A percentile compares a stretch with the other conserved stretches of the same genome.
Evolutionary conservation across 2,329 filamentous ascomycete genomes (phyloP).

Genomic region (Immersiporthe knoxdaviesiana): DNA sequence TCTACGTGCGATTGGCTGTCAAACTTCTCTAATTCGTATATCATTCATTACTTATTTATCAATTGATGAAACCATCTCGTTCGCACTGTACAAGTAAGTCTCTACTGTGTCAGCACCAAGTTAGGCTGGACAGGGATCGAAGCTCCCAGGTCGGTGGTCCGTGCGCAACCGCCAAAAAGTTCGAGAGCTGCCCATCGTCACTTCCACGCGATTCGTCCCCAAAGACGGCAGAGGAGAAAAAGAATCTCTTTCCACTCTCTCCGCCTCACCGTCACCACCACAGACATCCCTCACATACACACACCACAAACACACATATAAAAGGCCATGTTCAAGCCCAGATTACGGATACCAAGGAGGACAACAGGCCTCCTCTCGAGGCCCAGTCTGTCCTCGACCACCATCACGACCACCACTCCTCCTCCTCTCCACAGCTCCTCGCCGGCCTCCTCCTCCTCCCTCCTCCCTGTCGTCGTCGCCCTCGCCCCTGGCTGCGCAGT

Average conservation of each 20-base stretch:
- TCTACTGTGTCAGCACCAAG: neutral
- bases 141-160: neutral
- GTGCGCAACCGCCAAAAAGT: constrained; percentile 18
- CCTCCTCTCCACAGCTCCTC: constrained; percentile 14
- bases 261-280: neutral
- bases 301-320: neutral
- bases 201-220: neutral
- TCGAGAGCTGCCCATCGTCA: constrained; percentile 4
- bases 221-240: no score
- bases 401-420: neutral
- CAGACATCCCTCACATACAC: constrained; percentile 22
- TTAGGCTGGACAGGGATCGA: neutral
- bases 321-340: constrained; percentile 54
- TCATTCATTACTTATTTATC: no score
- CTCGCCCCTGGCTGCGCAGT: constrained; percentile 38
- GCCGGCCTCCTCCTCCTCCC: constrained; percentile 1
- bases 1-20: no score
- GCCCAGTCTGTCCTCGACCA: constrained; percentile 2
- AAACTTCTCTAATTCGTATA: no score
- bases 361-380: constrained; percentile 10
- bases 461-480: constrained; percentile 10
- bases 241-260: neutral
- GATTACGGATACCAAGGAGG: constrained; percentile 55
- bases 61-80: no score
- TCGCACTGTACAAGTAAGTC: no score